Conservation (phyloP, 202 grass and related monocot species). For the Bolboschoenoplectus hybrid region DNA sequence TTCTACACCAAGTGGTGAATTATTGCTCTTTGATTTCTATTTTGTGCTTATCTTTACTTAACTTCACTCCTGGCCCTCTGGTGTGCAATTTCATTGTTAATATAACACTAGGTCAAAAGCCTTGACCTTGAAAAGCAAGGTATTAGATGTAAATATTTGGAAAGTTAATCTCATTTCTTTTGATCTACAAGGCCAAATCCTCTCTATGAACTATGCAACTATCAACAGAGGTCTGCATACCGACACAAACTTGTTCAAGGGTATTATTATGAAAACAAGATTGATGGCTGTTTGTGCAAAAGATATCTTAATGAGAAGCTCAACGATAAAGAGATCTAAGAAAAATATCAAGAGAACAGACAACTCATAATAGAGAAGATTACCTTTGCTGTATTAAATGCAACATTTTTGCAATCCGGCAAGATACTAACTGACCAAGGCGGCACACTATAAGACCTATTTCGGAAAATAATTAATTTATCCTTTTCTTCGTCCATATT, state of each 20-base stretch:
- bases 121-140: conserved; percentile 10
- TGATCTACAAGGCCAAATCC: conserved; percentile 26
- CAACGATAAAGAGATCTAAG: background rate
- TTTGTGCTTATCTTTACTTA: background rate
- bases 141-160: background rate
- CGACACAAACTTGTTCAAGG: background rate
- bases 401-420: conserved; percentile 90
- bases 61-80: background rate
- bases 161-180: conserved; percentile 30
- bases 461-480: conserved; percentile 65
- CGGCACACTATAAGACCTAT: conserved; percentile 73
- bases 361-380: background rate
- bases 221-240: background rate
- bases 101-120: conserved; percentile 5
- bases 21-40: background rate
- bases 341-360: background rate
- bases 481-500: conserved; percentile 78
- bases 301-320: background rate
- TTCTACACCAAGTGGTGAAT: background rate
- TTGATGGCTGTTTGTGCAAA: conserved; percentile 14
- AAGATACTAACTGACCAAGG: conserved; percentile 98
- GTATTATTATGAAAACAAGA: background rate
- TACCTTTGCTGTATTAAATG: conserved; percentile 95
- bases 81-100: conserved; percentile 15
- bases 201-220: background rate